phyloP scores from a whole-genome alignment of 805 yeast species.

The Yarrowia deformans region DNA sequence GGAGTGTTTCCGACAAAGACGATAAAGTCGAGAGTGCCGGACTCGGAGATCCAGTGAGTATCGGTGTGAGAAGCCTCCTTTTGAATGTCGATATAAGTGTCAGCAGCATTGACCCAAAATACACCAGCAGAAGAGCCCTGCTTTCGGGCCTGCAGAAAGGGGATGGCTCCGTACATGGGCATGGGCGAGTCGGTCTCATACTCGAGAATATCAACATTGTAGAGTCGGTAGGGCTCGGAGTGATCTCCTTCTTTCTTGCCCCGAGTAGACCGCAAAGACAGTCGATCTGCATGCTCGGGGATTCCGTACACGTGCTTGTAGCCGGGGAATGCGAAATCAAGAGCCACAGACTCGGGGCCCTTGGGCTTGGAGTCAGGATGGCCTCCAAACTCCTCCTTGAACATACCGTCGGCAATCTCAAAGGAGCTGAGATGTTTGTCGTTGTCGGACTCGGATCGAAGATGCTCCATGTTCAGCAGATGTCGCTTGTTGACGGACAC shows the following conservation, averaged over 20 bases:
- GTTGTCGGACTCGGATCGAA: slow-evolving; percentile 59
- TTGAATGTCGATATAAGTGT: slow-evolving; percentile 82
- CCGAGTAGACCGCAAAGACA: slow-evolving; percentile 74
- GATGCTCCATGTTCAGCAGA: slow-evolving; percentile 84
- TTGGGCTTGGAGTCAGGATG: slow-evolving; percentile 65
- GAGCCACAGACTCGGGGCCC: slow-evolving; percentile 83
- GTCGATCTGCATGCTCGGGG: slow-evolving; percentile 91
- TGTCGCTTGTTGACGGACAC: slow-evolving; percentile 71
- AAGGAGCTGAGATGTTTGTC: slow-evolving; percentile 57
- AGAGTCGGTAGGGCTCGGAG: slow-evolving; percentile 82
- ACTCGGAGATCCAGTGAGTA: slow-evolving; percentile 95
- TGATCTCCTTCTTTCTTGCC: slow-evolving; percentile 47
- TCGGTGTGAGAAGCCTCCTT: slow-evolving; percentile 49
- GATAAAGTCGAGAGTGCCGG: slow-evolving; percentile 80
- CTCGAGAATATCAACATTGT: slow-evolving; percentile 94
- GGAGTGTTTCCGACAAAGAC: slow-evolving; percentile 65
- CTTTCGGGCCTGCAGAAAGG: slow-evolving; percentile 77
- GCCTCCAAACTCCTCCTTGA: slow-evolving; percentile 77
- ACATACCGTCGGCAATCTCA: slow-evolving; percentile 72
- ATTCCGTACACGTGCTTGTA: slow-evolving; percentile 83
- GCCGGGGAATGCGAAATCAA: slow-evolving; percentile 73
- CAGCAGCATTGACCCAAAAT: slow-evolving; percentile 94
- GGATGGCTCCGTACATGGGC: slow-evolving; percentile 96
- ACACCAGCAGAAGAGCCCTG: slow-evolving; percentile 69
- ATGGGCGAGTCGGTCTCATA: slow-evolving; percentile 80